Base-by-base conservation (phyloP, 805 yeast genomes). In the Kodamaea fukazawae region DNA sequence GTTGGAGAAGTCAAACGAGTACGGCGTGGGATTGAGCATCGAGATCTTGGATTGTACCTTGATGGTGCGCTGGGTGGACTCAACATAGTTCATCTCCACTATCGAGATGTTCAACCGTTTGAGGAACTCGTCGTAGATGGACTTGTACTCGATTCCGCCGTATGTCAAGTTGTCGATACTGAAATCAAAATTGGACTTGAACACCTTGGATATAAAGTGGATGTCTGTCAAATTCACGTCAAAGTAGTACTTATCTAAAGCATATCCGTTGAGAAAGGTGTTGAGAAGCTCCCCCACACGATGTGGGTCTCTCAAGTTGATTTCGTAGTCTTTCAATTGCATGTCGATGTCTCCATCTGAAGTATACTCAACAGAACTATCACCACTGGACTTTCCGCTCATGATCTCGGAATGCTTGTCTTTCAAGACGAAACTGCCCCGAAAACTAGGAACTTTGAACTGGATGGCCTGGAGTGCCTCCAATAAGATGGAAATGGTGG, bases 1-100 rank as follows among this genome's bases (percentile, higher is more conserved):
- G 6, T 47, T 41, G 4, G 60, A 52, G 11, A 61, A 25, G 2
- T 50, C 55, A 11, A 61, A 29, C 1, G 60, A 51, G 7, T 50
- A 35, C 13, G 46, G 46, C 15, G 64, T 46, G 1, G 74, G 71
- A 44, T 70, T 73, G 9, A 38, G 26, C 2, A 71, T 25, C 12
- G 54, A 57, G 4, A 64, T 23, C 29, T 59, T 66, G n/a, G 36
- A 11, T 13, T n/a, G 12, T 12, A 28, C 20, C 4, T 51, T 45
- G 10, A 67, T 41, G 2, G 46, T 47, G 0, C 48, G 42, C 1
- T 39, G 27, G 7, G 51, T 46, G 1, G 75, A 59, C 2, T 57
- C 55, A 10, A 64, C 37, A n/a, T 65, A 52, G 4, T 42, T 26
- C 25, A 44, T 31, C 23, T 38, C 28, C 8, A 11, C 41, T 3